These are phyloP conservation scores for Eucalyptus guilfoylei DNA, from an alignment of 345 rosid genomes.

Conservation along the genomic window DNA sequence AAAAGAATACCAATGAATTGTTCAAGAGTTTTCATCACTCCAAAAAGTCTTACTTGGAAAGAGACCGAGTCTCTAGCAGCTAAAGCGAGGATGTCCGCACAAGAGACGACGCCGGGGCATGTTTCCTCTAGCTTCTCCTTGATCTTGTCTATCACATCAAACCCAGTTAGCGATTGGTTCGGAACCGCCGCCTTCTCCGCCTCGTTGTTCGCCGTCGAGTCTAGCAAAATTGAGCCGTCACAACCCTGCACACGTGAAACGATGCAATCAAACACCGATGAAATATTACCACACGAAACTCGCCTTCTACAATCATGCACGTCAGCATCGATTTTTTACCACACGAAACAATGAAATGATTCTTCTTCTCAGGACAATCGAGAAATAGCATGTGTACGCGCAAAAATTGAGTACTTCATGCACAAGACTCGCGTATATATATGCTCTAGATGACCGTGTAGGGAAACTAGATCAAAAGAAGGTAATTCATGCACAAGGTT, in stretches of 20 bases:
- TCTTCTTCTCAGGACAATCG: background rate
- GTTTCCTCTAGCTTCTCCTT: slow-evolving; percentile 16
- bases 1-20: background rate
- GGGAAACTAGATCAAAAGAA: background rate
- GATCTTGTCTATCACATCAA: slow-evolving; percentile 20
- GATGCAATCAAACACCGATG: background rate
- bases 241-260: slow-evolving; percentile 7
- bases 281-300: background rate
- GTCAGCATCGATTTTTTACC: background rate
- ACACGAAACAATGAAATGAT: too few relatives aligned
- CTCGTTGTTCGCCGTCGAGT: slow-evolving; percentile 3
- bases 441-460: too few relatives aligned
- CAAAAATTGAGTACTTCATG: background rate
- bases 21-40: background rate
- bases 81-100: slow-evolving; percentile 32
- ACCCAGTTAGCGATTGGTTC: slow-evolving; percentile 12
- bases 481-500: background rate
- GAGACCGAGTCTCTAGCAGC: slow-evolving; percentile 27
- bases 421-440: background rate
- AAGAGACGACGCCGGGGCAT: slow-evolving; percentile 34
- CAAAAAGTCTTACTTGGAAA: slow-evolving; percentile 9
- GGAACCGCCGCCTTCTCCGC: slow-evolving; percentile 24
- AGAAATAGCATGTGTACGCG: background rate
- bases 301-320: background rate
- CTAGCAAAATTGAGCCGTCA: slow-evolving; percentile 26